Evolutionary conservation across 2,329 filamentous ascomycete genomes (phyloP).

Genomic region (Aspergillus sp.): DNA sequence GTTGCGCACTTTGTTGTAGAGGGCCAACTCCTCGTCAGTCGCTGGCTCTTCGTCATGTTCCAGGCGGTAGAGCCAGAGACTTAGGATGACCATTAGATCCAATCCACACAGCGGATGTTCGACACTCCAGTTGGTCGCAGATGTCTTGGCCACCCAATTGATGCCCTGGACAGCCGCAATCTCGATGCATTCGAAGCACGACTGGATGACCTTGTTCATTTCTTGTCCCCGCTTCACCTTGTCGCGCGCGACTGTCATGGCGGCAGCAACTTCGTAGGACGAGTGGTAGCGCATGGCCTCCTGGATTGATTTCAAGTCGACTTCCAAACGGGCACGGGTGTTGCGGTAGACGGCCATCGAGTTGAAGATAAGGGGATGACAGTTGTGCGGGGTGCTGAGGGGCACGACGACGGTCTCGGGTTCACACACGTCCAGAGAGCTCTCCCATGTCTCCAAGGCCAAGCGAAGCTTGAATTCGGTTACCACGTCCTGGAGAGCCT

Average conservation of each 20-base stretch:
- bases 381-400: conserved; percentile 88
- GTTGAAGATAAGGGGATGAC: conserved; percentile 95
- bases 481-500: conserved; percentile 92
- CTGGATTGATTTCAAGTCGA: conserved; percentile 91
- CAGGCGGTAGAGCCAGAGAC: conserved; percentile 95
- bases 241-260: conserved; percentile 91
- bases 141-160: conserved; percentile 96
- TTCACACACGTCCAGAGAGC: conserved; percentile 87
- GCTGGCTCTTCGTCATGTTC: conserved; percentile 92
- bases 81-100: conserved; percentile 96
- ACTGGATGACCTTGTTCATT: conserved; percentile 97
- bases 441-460: conserved; percentile 97
- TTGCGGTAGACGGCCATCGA: conserved; percentile 96
- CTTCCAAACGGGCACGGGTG: conserved; percentile 82
- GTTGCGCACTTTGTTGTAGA: conserved; percentile 66
- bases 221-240: conserved; percentile 91
- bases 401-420: conserved; percentile 82
- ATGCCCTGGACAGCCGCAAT: conserved; percentile 91
- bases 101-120: conserved; percentile 95
- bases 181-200: conserved; percentile 96
- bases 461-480: conserved; percentile 96
- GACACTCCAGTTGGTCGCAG: conserved; percentile 97
- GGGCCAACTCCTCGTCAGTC: conserved; percentile 35
- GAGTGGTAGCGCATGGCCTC: conserved; percentile 96
- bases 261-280: conserved; percentile 90